Evolutionary conservation across 345 rosid species (phyloP).

Genomic region (Populus davidiana): DNA sequence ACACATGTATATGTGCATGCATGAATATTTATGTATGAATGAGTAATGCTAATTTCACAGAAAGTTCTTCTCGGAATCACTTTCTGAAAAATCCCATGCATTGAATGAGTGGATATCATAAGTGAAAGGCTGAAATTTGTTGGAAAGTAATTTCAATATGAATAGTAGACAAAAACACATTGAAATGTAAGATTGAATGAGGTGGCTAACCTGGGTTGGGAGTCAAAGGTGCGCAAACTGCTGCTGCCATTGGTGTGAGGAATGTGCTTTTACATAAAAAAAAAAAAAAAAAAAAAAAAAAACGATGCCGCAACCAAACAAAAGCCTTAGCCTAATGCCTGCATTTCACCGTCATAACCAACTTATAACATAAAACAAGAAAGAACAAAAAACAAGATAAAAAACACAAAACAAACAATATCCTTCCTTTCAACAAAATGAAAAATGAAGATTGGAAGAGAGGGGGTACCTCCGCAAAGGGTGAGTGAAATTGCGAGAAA

Average conservation of each 20-base stretch:
- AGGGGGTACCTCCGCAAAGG: constrained; percentile 51
- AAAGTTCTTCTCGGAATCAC: not conserved
- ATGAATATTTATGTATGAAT: not conserved
- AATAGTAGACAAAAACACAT: not conserved
- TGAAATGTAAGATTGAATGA: not conserved
- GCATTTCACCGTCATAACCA: not conserved
- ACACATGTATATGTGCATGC: no score
- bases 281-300: not conserved
- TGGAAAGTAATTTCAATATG: not conserved
- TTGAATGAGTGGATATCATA: not conserved
- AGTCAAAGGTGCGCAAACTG: constrained; percentile 40
- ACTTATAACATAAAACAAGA: not conserved
- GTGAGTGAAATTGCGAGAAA: constrained; percentile 17
- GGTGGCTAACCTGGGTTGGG: constrained; percentile 22
- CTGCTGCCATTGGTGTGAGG: constrained; percentile 26
- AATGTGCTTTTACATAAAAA: not conserved
- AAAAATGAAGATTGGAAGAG: not conserved
- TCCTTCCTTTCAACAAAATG: not conserved
- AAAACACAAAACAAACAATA: not conserved
- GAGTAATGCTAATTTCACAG: not conserved
- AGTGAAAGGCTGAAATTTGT: not conserved
- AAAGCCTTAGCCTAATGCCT: not conserved
- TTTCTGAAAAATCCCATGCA: not conserved
- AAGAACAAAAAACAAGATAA: not conserved
- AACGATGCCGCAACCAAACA: not conserved